A percentile compares a stretch with the other conserved stretches of the same genome.
Conservation (phyloP, 2,329 filamentous ascomycete species). For the Penicillium expansum region DNA sequence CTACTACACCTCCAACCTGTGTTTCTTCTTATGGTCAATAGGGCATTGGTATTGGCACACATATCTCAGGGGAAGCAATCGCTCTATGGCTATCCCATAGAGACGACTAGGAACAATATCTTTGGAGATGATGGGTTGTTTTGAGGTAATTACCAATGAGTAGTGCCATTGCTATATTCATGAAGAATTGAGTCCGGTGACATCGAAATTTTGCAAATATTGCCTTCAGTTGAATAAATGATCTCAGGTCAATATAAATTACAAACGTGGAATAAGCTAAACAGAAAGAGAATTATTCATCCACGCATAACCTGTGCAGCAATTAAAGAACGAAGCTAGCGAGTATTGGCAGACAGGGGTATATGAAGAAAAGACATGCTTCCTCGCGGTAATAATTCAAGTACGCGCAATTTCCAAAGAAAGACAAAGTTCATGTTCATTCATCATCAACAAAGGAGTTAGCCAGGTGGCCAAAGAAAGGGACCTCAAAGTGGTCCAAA, state of each 20-base stretch:
- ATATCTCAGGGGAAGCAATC: not conserved
- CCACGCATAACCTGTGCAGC: not conserved
- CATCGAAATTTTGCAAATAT: not conserved
- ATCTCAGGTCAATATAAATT: not conserved
- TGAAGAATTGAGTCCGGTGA: not conserved
- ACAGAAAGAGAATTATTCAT: not conserved
- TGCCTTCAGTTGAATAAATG: not conserved
- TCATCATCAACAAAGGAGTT: conserved; percentile 91
- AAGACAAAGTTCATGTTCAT: conserved; percentile 33
- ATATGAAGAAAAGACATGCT: conserved; percentile 20
- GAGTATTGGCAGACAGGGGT: conserved; percentile 17
- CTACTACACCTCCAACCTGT: not conserved
- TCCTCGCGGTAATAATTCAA: conserved; percentile 10
- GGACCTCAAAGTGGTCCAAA: conserved; percentile 73
- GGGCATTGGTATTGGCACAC: too few relatives aligned
- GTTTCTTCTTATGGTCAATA: not conserved
- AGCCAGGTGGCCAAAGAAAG: conserved; percentile 79
- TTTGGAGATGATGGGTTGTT: not conserved
- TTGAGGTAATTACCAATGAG: not conserved
- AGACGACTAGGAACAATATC: too few relatives aligned
- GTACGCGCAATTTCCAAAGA: conserved; percentile 7
- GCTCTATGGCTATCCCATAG: too few relatives aligned
- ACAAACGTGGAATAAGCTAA: not conserved
- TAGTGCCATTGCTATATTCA: not conserved
- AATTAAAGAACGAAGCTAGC: not conserved